Evolutionary conservation across 108 stramenopile species (phyloP), one percentile per base, ranked within the genome.

Genomic region (Skeletonema tropicum): DNA sequence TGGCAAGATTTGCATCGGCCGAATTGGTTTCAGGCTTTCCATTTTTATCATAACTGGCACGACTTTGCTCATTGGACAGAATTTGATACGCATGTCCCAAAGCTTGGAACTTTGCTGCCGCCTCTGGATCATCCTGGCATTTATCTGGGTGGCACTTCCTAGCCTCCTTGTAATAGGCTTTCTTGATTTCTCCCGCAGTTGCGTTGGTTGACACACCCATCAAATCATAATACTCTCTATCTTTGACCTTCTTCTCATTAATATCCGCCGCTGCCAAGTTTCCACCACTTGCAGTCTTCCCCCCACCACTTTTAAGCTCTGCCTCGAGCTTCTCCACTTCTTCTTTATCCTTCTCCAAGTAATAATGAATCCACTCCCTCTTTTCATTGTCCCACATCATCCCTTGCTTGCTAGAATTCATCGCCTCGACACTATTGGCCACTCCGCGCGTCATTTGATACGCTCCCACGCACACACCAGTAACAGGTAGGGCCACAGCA

Each of bases 21-120:
- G 71, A 81, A 33, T 67, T 68, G 26, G 77, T 81, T 9, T 90
- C 83, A 7, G 78, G 74, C 26, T 74, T 81, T 41, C 95, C 97
- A 82, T 94, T 84, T 60, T 89, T 84, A 69, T 98, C 97, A 74
- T 98, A 98, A 19, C 78, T 74, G 29, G 90, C 92, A 46, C 97
- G 85, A 11, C 82, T 83, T 72, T 93, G 82, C 32, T 94, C 93
- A 70, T 93, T 86, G 25, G 87, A 86, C 10, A 98, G 80, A 6
- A 95, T 76, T 74, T 96, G 97, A 74, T 98, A 98, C 33, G 97
- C 97, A 66, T 94, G 91, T 13, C 94, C 92, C 14, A 98, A 61
- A 25, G 80, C 86, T 83, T 97, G 97, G 75, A 98, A 98, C 71
- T 89, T 89, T 11, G 84, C 70, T 7, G 88, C 86, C 17, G 93